Base-by-base conservation (phyloP, 345 rosid genomes). In the Capsella bursapastoris region DNA sequence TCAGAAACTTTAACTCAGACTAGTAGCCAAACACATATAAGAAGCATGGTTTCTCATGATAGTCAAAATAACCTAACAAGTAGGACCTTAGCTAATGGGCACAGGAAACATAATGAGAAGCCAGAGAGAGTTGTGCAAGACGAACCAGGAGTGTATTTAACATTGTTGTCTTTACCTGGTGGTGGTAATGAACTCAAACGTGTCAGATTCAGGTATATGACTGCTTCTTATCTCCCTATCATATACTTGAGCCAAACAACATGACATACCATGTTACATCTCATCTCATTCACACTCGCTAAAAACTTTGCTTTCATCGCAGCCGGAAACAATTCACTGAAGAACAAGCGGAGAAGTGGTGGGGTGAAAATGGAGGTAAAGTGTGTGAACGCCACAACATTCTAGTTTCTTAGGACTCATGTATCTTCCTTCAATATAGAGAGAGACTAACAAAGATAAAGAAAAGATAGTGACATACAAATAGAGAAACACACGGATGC, bases 301-400 rank as follows among this genome's bases (percentile, higher is more conserved):
- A 40, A 43, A 50, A 32, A 35, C 15, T 44, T 38, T 50, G 51
- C 0, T 37, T 31, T 53, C 59, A 73, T 18, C 44, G 68, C 87
- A 91, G 98, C 76, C 89, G 90, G 61, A 86, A 84, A 83, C 85
- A 83, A 41, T 91, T 89, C 73, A 87, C 83, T 0, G 92, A 93
- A 82, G 85, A 86, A 63, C 80, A 83, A 83, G 98, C 97, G 7
- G 92, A 91, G 87, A 91, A 84, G 35, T 89, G 97, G 98, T 94
- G 97, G 98, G 80, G 85, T 58, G 92, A 88, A 68, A 84, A 94
- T 73, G 97, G 86, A 40, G 51, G 78, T 77, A 78, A 72, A 74
- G 81, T 88, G 37, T 87, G 86, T 1, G 88, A 91, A 76, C 84
- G 88, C 61, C 87, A 88, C 72, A 82, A 82, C 66, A 76, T 76